Base-by-base conservation (phyloP, 306 rosid species). In the Dalbergia cochinchinensis region DNA sequence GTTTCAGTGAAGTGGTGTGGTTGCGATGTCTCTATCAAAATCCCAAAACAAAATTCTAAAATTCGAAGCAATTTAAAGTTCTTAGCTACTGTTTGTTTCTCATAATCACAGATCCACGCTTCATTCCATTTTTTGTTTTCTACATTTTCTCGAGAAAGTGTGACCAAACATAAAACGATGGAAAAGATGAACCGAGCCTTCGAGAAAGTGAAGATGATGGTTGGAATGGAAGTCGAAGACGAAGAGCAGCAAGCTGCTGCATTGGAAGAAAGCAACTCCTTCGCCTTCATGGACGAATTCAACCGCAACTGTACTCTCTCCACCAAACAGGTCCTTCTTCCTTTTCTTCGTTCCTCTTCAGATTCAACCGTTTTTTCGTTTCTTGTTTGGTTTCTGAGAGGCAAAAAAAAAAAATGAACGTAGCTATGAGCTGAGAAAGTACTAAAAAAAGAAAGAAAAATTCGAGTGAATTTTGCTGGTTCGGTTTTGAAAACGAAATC, bases 261-360 rank as follows among this genome's bases (percentile, higher is more conserved):
- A 5, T 83, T 85, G 53, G 85, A 83, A 10, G 84, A 59, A 31
- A n/a, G 4, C 69, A 71, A 16, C 47, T 84, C 90, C 10, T 88
- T 85, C 78, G 87, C 95, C 1, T 86, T 92, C 76, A 84, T 92
- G 87, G 95, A 94, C 11, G 97, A 94, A 20, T 92, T 94, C 88
- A 91, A 91, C 67, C 90, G 97, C 71, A 85, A 88, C 81, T 94
- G 99, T 81, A 87, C 97, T 14, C 80, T 94, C 80, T 88, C 97
- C 64, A 91, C 97, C 50, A 88, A 83, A 81, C 97, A 92, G 97
- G 98, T 94, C 6, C 47, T 64, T 2, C 5, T 44, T 68, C 1
- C 4, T 15, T 16, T 41, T 68, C n/a, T 77, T 48, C 11, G 5
- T 48, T 77, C 31, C 41, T 34, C 39, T 15, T 65, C 75, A 7